Percentiles rank a stretch among this genome's conserved stretches.
Conservation (phyloP, 208 protist species). For the Trichomonas tenax region DNA sequence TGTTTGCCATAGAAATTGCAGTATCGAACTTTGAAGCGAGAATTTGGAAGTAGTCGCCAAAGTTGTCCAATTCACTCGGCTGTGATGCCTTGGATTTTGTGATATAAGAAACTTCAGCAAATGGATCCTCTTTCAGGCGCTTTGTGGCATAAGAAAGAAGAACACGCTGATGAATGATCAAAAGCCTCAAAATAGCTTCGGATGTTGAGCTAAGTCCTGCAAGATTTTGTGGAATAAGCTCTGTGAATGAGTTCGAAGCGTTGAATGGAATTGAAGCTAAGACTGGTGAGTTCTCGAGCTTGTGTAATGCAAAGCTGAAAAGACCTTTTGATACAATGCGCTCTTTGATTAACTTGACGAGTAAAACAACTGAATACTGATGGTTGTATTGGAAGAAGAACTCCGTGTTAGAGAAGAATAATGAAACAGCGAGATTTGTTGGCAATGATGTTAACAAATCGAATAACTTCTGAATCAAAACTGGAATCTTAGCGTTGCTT, state of each 20-base stretch:
- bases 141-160: neutral
- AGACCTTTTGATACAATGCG: neutral
- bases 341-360: neutral
- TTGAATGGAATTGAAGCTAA: neutral
- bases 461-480: neutral
- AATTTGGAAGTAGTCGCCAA: neutral
- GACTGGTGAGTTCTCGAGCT: neutral
- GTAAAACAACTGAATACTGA: neutral
- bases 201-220: too few species aligned
- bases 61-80: neutral
- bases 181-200: neutral
- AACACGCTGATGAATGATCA: neutral
- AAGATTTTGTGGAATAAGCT: neutral
- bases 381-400: neutral
- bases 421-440: neutral
- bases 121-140: neutral
- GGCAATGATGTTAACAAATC: neutral
- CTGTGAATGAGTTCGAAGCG: neutral
- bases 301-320: neutral
- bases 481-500: neutral
- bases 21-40: neutral
- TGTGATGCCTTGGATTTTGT: neutral
- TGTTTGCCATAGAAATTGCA: neutral
- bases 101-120: neutral
- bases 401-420: neutral